Conservation (phyloP, 106 monocot species). For the Platanthera guangdongensis region DNA sequence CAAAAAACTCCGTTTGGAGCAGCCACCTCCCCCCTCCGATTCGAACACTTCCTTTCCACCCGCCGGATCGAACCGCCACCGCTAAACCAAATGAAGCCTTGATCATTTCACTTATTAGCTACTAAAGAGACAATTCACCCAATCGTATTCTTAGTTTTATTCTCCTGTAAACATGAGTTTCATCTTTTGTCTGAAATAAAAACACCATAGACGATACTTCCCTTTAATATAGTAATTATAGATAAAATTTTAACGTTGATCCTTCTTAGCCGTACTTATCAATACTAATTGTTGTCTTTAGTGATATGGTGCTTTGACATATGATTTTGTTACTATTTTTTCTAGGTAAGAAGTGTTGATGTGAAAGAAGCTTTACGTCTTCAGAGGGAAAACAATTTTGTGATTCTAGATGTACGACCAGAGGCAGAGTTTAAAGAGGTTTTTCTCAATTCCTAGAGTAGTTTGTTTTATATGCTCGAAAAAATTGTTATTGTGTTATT, state of each 20-base stretch:
- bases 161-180: not conserved
- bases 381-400: constrained; percentile 87
- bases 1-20: too few relatives aligned
- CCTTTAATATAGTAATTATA: not conserved
- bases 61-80: too few relatives aligned
- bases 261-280: not conserved
- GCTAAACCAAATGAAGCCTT: too few relatives aligned
- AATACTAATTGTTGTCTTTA: not conserved
- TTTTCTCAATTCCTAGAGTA: constrained; percentile 8
- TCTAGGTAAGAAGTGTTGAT: constrained; percentile 81
- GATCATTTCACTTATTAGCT: not conserved
- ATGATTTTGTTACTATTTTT: constrained; percentile 4
- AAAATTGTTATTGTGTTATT: not conserved
- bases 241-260: not conserved
- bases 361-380: constrained; percentile 94
- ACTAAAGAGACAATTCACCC: not conserved
- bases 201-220: not conserved
- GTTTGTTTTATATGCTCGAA: not conserved
- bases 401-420: constrained; percentile 86
- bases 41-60: too few relatives aligned
- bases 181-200: not conserved
- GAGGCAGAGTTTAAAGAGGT: constrained; percentile 92
- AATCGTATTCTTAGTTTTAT: not conserved
- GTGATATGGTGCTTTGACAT: not conserved
- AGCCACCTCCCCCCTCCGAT: too few relatives aligned